Base-by-base conservation (phyloP, 1,284 basidiomycete species). In the Marasmius oreades region DNA sequence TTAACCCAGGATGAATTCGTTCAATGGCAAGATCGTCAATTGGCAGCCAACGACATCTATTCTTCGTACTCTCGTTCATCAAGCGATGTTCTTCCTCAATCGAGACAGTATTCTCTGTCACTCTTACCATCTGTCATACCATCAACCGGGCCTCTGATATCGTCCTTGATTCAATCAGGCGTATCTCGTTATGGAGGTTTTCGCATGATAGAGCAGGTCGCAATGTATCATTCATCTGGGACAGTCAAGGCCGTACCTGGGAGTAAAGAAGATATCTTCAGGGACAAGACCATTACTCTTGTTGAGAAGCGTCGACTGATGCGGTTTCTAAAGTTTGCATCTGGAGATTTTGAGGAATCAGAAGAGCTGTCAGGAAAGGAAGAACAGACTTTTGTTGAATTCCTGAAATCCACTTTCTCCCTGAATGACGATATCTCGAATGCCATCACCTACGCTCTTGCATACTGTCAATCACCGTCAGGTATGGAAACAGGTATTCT, bases 181-280 rank as follows among this genome's bases (percentile, higher is more conserved):
- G 95, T 98, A 5, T 83, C 93, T 8, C 86, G 88, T 54, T 98
- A 99, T 66, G 91, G 93, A 31, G 89, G 88, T 2, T 98, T 97
- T 70, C 86, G 90, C 51, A 78, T 98, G 1, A 77, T 98, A n/a
- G 92, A 94, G 55, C 80, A 80, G 7, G 78, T 93, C 10, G 82
- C 77, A 10, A 74, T 95, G 18, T 89, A 83, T 63, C 71, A 80
- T 51, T 65, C 71, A 1, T 67, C 73, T 12, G 73, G 72, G 6
- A 66, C 62, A 43, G 73, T 89, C 37, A 81, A 80, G 62, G 78
- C 74, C 47, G 95, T 98, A 0, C 96, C 96, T 0, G 86, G 88
- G 26, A 92, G 85, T 73, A 98, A 98, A 69, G 94, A 96, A 70
- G 92, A 94, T 59, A 84, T 99, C 22, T 98, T 99, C 80, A 94